Percentiles rank a stretch among this genome's conserved stretches.
Conservation (phyloP, 345 rosid genomes). For the Eucalyptus erythrocorys region DNA sequence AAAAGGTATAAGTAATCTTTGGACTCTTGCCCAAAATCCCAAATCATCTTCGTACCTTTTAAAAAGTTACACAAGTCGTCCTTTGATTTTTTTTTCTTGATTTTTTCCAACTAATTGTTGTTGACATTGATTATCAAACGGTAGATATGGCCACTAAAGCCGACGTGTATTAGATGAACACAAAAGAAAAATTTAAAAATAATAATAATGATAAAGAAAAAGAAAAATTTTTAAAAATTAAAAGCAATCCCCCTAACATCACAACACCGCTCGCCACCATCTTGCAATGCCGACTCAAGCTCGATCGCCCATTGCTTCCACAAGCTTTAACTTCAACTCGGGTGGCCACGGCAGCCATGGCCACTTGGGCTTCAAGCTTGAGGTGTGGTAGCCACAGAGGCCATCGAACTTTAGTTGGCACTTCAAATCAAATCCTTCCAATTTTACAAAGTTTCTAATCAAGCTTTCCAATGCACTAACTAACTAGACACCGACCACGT, state of each 20-base stretch:
- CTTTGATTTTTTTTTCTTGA: not conserved
- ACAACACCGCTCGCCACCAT: not conserved
- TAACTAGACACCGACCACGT: not conserved
- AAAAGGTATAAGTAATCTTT: not conserved
- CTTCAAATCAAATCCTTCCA: not conserved
- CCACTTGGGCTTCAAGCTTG: not conserved
- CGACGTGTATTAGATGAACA: not conserved
- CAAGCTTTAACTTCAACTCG: not conserved
- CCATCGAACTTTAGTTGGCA: not conserved
- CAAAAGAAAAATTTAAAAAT: too few relatives aligned
- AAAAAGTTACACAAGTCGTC: not conserved
- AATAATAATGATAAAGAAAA: too few relatives aligned
- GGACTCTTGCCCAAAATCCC: not conserved
- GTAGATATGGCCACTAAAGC: not conserved
- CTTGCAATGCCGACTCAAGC: not conserved
- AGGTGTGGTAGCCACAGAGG: not conserved
- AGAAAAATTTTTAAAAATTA: too few relatives aligned
- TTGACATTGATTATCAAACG: not conserved
- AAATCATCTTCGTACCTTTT: not conserved
- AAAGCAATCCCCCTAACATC: not conserved
- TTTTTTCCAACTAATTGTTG: not conserved
- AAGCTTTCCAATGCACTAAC: not conserved
- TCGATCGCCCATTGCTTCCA: not conserved
- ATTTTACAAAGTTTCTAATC: not conserved
- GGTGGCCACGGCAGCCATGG: not conserved